Conservation (phyloP, 805 yeast species). For the Starmerella scarabaei region DNA sequence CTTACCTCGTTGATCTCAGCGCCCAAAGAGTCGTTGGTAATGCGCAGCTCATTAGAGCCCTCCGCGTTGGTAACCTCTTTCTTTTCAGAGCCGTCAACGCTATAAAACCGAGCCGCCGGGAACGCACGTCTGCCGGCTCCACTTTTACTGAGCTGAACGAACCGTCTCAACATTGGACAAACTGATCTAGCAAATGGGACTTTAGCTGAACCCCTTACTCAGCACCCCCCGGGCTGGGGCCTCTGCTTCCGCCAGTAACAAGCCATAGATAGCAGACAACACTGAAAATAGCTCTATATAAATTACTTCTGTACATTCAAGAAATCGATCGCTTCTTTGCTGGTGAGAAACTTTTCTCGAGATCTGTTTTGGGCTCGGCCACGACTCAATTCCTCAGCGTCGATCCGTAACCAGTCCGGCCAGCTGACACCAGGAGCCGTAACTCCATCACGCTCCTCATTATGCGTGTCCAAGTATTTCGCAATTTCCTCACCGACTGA, state of each 20-base stretch:
- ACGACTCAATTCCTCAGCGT: constrained; percentile 37
- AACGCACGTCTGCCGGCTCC: too few relatives aligned
- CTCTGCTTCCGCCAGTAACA: too few relatives aligned
- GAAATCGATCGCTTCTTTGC: constrained; percentile 36
- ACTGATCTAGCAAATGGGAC: too few relatives aligned
- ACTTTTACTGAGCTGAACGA: too few relatives aligned
- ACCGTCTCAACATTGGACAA: too few relatives aligned
- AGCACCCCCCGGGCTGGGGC: too few relatives aligned
- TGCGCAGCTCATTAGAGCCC: constrained; percentile 11
- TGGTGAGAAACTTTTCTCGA: constrained; percentile 43
- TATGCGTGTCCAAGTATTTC: constrained; percentile 23
- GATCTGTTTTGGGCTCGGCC: constrained; percentile 42
- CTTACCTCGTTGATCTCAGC: constrained; percentile 9
- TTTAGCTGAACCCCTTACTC: too few relatives aligned
- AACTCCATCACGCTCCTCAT: constrained; percentile 3
- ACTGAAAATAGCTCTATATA: too few relatives aligned
- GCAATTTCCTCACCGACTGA: constrained; percentile 55
- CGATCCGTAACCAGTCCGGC: constrained; percentile 54
- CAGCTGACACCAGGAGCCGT: constrained; percentile 35
- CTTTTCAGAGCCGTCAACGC: constrained; percentile 7
- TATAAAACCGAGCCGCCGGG: too few relatives aligned
- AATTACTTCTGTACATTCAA: neutral
- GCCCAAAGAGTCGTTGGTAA: constrained; percentile 12
- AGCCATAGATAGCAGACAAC: too few relatives aligned
- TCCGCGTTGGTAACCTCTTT: constrained; percentile 4